These are phyloP conservation scores for Oryza nivara DNA, from an alignment of 176 grass and related monocot genomes.

Conservation along the genomic window DNA sequence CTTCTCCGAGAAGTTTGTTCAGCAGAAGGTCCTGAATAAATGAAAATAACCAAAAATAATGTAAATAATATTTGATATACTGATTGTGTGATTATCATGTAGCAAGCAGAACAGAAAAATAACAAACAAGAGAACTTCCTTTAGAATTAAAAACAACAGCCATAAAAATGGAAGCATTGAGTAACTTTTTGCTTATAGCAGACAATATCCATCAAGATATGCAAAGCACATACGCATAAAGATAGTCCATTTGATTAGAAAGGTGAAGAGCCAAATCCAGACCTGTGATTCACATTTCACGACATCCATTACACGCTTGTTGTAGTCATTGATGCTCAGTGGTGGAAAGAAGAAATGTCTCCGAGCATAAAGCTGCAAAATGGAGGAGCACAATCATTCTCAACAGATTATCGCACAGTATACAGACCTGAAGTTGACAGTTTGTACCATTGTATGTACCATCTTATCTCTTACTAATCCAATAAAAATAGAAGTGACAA, in stretches of 20 bases:
- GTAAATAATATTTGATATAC: too few species aligned
- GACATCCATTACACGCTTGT: constrained; percentile 90
- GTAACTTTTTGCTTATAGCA: too few species aligned
- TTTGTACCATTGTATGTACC: background rate
- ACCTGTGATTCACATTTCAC: constrained; percentile 98
- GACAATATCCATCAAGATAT: too few species aligned
- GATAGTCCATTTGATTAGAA: constrained; percentile 14
- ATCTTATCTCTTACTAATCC: background rate
- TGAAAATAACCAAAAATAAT: constrained; percentile 20
- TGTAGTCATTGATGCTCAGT: constrained; percentile 93
- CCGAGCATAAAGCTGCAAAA: constrained; percentile 85
- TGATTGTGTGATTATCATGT: too few species aligned
- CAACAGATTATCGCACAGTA: constrained; percentile 17
- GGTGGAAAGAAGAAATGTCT: constrained; percentile 94
- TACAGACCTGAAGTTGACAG: constrained; percentile 32
- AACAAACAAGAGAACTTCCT: background rate
- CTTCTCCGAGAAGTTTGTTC: constrained; percentile 89
- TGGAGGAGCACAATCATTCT: constrained; percentile 9
- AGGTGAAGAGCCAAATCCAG: constrained; percentile 30
- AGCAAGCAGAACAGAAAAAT: background rate
- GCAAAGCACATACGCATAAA: too few species aligned
- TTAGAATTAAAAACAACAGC: background rate
- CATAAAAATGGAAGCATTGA: constrained; percentile 1
- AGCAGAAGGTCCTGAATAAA: constrained; percentile 82
- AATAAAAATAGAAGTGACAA: background rate